Conservation (phyloP, 108 stramenopile genomes). For the Nitzschia putrida region DNA sequence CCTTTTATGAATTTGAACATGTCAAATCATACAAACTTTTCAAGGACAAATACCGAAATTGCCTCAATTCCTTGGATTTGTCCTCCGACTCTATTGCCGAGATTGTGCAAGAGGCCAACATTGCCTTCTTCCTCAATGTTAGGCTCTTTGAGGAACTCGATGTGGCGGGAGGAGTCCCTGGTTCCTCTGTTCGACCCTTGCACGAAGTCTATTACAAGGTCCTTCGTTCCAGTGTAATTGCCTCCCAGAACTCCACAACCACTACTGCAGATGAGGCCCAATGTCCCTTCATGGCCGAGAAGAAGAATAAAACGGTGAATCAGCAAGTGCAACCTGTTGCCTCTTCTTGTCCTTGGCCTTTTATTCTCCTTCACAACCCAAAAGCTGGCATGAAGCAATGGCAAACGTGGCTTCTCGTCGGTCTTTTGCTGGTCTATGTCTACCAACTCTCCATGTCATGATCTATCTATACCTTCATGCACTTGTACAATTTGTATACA, state of each 20-base stretch:
- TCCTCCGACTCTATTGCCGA: slow-evolving; percentile 44
- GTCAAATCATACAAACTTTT: slow-evolving; percentile 71
- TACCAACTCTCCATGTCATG: slow-evolving; percentile 8
- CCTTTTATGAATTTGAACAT: slow-evolving; percentile 78
- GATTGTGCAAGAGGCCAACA: slow-evolving; percentile 86
- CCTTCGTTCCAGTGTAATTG: background rate
- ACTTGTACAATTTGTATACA: too few relatives aligned
- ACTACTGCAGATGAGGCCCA: slow-evolving; percentile 19
- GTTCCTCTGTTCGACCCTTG: slow-evolving; percentile 65
- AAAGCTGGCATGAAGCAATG: slow-evolving; percentile 56
- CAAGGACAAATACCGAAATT: slow-evolving; percentile 82
- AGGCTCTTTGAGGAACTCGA: slow-evolving; percentile 90
- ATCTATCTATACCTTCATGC: too few relatives aligned
- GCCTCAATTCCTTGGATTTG: slow-evolving; percentile 63
- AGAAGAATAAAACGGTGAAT: slow-evolving; percentile 3
- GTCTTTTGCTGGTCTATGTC: slow-evolving; percentile 39
- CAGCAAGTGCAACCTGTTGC: background rate
- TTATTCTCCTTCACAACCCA: slow-evolving; percentile 83
- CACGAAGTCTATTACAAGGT: slow-evolving; percentile 43
- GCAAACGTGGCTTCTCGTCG: slow-evolving; percentile 80
- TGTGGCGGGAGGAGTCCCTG: slow-evolving; percentile 57
- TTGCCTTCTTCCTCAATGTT: slow-evolving; percentile 89
- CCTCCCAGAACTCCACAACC: background rate
- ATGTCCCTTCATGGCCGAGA: slow-evolving; percentile 7
- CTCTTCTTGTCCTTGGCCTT: slow-evolving; percentile 84